A percentile compares a stretch with the other conserved stretches of the same genome.
These are phyloP conservation scores for Pseudisothecium myosuroides DNA, from an alignment of 225 moss, liverwort and hornwort genomes.

Conservation along the genomic window DNA sequence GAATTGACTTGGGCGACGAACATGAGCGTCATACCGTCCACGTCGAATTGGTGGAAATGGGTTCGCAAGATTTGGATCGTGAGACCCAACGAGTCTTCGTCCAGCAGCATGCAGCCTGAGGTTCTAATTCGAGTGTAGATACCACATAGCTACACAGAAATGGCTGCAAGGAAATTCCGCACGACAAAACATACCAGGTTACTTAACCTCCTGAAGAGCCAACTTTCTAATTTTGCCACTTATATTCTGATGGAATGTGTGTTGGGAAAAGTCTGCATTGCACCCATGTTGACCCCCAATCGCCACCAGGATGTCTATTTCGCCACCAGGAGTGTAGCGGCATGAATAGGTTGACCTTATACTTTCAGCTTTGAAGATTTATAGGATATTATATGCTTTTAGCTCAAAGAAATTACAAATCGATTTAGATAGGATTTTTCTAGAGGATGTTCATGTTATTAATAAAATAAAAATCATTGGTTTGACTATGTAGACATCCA, in stretches of 20 bases:
- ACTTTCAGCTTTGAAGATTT: no score
- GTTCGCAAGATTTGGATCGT: not conserved
- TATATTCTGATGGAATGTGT: not conserved
- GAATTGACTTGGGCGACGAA: not conserved
- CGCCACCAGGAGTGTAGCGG: rapidly evolving
- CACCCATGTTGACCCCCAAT: not conserved
- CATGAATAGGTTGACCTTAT: no score
- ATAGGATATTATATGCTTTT: no score
- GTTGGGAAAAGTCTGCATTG: not conserved
- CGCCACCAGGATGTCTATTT: rapidly evolving
- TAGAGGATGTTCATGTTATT: no score
- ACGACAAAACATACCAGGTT: not conserved
- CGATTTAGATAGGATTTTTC: no score
- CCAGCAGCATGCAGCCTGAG: not conserved
- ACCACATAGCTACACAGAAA: rapidly evolving
- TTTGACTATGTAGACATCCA: no score
- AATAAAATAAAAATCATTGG: no score
- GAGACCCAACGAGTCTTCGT: not conserved
- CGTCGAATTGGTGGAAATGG: no score
- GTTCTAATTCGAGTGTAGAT: not conserved
- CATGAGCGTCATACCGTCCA: not conserved
- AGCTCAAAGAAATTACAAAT: no score
- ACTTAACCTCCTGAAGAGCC: no score
- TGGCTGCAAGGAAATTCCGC: not conserved
- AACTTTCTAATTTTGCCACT: no score